phyloP scores from a whole-genome alignment of 306 rosid genomes.

The Trifolium pratense region DNA sequence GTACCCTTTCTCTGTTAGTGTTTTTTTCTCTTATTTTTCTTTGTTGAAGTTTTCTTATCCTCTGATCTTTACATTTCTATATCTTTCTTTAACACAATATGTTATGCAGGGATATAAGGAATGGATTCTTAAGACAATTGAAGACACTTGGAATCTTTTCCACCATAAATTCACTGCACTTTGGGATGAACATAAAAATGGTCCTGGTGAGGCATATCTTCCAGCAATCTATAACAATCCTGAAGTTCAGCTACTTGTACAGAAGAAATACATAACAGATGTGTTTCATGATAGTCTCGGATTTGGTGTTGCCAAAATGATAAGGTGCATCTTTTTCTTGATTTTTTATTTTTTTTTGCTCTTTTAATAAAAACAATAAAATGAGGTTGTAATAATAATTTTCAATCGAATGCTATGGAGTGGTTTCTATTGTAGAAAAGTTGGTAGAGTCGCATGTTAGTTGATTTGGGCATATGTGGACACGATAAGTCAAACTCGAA shows the following conservation, averaged over 20 bases:
- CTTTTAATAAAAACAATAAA: not conserved
- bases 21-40: not conserved
- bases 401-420: not conserved
- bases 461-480: not conserved
- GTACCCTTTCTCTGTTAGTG: not conserved
- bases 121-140: slow-evolving; percentile 83
- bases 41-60: not conserved
- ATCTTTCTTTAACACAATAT: slow-evolving; percentile 4
- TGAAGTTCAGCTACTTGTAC: slow-evolving; percentile 63
- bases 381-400: not conserved
- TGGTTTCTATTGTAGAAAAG: not conserved
- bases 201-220: slow-evolving; percentile 87
- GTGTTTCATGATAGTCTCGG: slow-evolving; percentile 85
- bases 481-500: too few relatives aligned
- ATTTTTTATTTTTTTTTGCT: not conserved
- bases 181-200: slow-evolving; percentile 77
- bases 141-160: slow-evolving; percentile 83
- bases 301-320: slow-evolving; percentile 92
- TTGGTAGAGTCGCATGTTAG: not conserved
- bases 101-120: slow-evolving; percentile 70
- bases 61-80: not conserved
- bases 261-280: slow-evolving; percentile 64
- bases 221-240: slow-evolving; percentile 72
- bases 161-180: slow-evolving; percentile 65
- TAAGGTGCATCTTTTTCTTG: slow-evolving; percentile 58